phyloP scores from a whole-genome alignment of 768 basidiomycete species.

The Podaxis sp. region DNA sequence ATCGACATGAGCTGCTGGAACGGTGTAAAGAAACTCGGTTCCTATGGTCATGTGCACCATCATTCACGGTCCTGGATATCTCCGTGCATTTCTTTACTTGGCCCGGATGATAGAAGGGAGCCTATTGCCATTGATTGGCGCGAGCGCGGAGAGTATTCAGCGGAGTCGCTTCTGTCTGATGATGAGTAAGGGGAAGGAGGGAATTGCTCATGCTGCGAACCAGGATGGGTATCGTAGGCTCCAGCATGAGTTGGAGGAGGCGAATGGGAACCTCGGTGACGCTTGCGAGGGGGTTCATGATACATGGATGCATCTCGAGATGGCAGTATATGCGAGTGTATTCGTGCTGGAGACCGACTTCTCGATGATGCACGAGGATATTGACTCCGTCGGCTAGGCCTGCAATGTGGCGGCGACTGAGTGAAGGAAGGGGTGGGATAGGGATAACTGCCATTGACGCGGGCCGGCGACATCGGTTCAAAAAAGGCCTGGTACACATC shows the following conservation, averaged over 20 bases:
- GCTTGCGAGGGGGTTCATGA: conserved; percentile 49
- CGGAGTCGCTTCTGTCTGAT: conserved; percentile 58
- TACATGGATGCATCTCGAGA: conserved; percentile 30
- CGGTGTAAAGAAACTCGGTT: neutral
- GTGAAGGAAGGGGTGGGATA: conserved; percentile 35
- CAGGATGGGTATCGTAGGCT: conserved; percentile 34
- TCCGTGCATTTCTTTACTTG: conserved; percentile 33
- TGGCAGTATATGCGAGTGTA: conserved; percentile 26
- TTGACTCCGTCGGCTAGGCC: conserved; percentile 27
- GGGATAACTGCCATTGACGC: conserved; percentile 29
- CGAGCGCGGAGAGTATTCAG: conserved; percentile 67
- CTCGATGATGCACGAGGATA: conserved; percentile 29
- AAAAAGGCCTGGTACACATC: conserved; percentile 47
- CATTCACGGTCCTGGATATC: conserved; percentile 28
- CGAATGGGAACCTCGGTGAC: conserved; percentile 58
- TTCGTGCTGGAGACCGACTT: conserved; percentile 37
- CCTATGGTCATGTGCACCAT: conserved; percentile 11
- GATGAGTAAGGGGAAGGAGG: conserved; percentile 76
- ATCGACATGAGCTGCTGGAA: neutral
- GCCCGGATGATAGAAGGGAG: conserved; percentile 53
- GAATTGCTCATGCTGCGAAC: conserved; percentile 35
- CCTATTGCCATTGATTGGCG: conserved; percentile 79
- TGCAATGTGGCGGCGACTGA: conserved; percentile 29
- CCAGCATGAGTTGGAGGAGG: conserved; percentile 41
- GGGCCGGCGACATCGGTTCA: conserved; percentile 16